Evolutionary conservation across 75 land plant species (phyloP), one percentile per base, ranked within the genome.

Genomic region (Sequoia sempervirens): DNA sequence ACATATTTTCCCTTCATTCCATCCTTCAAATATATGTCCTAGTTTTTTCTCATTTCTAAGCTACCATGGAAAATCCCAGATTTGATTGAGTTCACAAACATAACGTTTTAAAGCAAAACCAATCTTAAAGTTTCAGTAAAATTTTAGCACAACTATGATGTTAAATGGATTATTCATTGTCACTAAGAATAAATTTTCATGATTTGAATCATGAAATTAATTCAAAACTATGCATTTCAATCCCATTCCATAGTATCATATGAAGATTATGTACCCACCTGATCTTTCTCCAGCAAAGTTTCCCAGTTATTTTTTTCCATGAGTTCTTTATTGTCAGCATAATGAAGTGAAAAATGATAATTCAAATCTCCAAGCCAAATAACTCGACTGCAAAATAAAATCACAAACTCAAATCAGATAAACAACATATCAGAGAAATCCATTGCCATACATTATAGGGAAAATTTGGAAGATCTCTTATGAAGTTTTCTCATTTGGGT

Each of bases 351-450:
- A 68, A 97, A 88, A 0, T 97, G 91, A 84, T 97, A 97, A 82
- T 97, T 97, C 86, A 95, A 85, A 87, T 97, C 99, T 15, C 96
- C 99, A 41, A 97, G 92, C 99, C 99, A 97, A 80, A 97, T 89
- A 6, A 97, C 73, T 80, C 94, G 96, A 87, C 97, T 97, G 93
- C 80, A 82, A 80, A 58, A 52, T 4, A 68, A 15, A 52, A 56
- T 50, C 0, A 34, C n/a, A n/a, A n/a, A n/a, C n/a, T n/a, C n/a
- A 53, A 53, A 53, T 15, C 6, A 11, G 50, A 78, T 18, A 78
- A 12, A 43, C 52, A 78, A 11, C 80, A 45, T 45, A 30, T n/a
- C 47, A 78, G 4, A 45, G 13, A 78, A 78, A 78, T 32, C 32
- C 5, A 20, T 14, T 81, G 4, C 18, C 32, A 36, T 7, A 20